Percentiles rank a stretch among this genome's conserved stretches.
phyloP scores from a whole-genome alignment of 768 basidiomycete genomes.

The Clitopilus hobsonii region DNA sequence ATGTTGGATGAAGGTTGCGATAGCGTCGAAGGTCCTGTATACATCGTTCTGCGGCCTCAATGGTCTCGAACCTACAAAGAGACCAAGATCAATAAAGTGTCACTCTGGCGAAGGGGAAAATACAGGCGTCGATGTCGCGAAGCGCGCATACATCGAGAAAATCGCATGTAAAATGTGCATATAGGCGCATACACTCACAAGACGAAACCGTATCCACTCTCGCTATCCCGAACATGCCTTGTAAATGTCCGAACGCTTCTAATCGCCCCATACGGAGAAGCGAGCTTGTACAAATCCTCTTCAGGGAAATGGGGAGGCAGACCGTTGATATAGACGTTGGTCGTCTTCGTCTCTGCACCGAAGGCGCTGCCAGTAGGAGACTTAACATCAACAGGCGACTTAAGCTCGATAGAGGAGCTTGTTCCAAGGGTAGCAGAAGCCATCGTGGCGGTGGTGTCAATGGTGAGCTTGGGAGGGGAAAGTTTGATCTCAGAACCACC shows the following conservation, averaged over 20 bases:
- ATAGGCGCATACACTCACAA: conserved; percentile 40
- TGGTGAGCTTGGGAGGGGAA: background rate
- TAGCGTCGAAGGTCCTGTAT: conserved; percentile 67
- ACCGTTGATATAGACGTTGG: conserved; percentile 88
- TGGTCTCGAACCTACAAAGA: conserved; percentile 50
- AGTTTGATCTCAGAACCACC: background rate
- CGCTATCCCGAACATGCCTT: conserved; percentile 69
- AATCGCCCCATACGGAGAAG: conserved; percentile 67
- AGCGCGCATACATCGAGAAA: background rate
- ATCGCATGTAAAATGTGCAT: no score
- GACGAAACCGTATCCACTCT: conserved; percentile 75
- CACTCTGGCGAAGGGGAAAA: background rate
- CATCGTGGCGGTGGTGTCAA: background rate
- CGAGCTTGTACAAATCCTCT: conserved; percentile 69
- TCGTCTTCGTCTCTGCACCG: conserved; percentile 36
- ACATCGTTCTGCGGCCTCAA: conserved; percentile 70
- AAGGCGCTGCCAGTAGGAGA: background rate
- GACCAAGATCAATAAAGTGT: background rate
- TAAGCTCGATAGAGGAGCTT: background rate
- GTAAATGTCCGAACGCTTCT: conserved; percentile 83
- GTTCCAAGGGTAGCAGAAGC: background rate
- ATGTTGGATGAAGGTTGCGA: conserved; percentile 79
- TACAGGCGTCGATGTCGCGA: no score
- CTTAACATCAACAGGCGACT: background rate
- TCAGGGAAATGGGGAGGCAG: conserved; percentile 81